phyloP scores from a whole-genome alignment of 148 eudicot genomes.

The Nepenthes gracilis region DNA sequence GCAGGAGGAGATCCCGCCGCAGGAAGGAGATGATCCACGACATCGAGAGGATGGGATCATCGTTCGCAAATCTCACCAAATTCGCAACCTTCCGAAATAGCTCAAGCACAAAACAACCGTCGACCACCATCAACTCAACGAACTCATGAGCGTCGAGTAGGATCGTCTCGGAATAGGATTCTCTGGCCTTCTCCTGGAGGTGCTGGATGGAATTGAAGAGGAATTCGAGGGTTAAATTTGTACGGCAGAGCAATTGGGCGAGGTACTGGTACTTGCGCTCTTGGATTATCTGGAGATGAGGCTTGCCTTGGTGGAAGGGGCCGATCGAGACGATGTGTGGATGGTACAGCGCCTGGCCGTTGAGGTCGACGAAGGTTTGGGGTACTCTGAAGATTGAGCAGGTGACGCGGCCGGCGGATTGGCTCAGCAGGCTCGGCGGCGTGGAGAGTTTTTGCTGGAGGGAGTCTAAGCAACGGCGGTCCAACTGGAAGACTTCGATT shows the following conservation, averaged over 20 bases:
- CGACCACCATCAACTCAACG: slow-evolving; percentile 64
- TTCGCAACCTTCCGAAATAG: slow-evolving; percentile 37
- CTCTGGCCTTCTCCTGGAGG: slow-evolving; percentile 32
- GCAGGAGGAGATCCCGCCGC: slow-evolving; percentile 25
- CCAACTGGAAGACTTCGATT: background rate
- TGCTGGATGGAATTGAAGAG: background rate
- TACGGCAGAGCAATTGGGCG: slow-evolving; percentile 23
- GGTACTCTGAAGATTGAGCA: slow-evolving; percentile 77
- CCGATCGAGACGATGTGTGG: slow-evolving; percentile 68
- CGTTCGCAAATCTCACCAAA: slow-evolving; percentile 15
- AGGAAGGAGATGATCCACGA: slow-evolving; percentile 35
- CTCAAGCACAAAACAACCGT: slow-evolving; percentile 71
- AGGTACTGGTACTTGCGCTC: slow-evolving; percentile 71
- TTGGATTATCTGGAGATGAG: slow-evolving; percentile 48
- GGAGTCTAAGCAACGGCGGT: background rate
- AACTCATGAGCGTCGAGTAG: slow-evolving; percentile 16
- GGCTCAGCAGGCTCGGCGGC: slow-evolving; percentile 40
- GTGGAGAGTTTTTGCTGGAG: slow-evolving; percentile 13
- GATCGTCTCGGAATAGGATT: slow-evolving; percentile 43
- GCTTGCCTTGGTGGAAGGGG: slow-evolving; percentile 44
- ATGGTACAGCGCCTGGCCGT: slow-evolving; percentile 29
- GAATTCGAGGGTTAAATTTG: slow-evolving; percentile 14
- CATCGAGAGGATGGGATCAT: slow-evolving; percentile 33
- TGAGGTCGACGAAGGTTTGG: slow-evolving; percentile 34
- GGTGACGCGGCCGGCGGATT: slow-evolving; percentile 38